Conservation (phyloP, 352 stramenopile genomes). For the Globisporangium echinulatum region DNA sequence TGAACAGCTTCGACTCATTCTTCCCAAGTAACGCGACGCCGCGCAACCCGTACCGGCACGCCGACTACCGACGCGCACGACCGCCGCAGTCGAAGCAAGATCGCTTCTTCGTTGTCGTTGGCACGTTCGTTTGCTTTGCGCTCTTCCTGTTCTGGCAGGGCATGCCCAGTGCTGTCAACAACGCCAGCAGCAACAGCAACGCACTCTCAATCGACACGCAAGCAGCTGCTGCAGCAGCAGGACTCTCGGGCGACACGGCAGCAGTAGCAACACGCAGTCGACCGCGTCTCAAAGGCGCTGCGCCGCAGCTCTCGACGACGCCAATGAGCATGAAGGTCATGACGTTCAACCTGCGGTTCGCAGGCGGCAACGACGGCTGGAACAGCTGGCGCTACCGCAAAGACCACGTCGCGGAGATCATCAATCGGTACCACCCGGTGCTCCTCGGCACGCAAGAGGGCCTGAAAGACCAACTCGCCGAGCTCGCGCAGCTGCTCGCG, state of each 20-base stretch:
- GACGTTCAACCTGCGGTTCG: constrained; percentile 82
- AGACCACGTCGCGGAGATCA: constrained; percentile 65
- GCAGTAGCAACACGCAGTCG: not conserved
- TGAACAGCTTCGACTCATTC: constrained; percentile 67
- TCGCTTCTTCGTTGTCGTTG: constrained; percentile 56
- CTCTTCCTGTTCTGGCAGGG: constrained; percentile 54
- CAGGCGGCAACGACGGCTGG: constrained; percentile 45
- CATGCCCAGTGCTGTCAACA: not conserved
- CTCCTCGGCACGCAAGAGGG: constrained; percentile 75
- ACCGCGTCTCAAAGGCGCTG: constrained; percentile 4
- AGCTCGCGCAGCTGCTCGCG: constrained; percentile 43
- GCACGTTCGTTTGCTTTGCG: constrained; percentile 59
- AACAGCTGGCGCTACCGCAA: constrained; percentile 71
- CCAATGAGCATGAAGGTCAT: constrained; percentile 65
- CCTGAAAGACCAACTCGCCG: constrained; percentile 54
- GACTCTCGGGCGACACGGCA: constrained; percentile 17
- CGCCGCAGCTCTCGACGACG: constrained; percentile 21
- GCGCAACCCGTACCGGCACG: constrained; percentile 77
- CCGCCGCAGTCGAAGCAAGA: constrained; percentile 31
- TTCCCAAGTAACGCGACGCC: constrained; percentile 51
- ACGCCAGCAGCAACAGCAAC: constrained; percentile 1
- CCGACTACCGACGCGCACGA: constrained; percentile 24
- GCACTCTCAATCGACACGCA: constrained; percentile 27
- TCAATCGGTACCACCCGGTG: constrained; percentile 64
- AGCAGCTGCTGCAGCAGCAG: constrained; percentile 21